Percentiles rank a stretch among this genome's conserved stretches.
Conservation (phyloP, 768 basidiomycete genomes). For the Xerocomus brunneocitrinus region DNA sequence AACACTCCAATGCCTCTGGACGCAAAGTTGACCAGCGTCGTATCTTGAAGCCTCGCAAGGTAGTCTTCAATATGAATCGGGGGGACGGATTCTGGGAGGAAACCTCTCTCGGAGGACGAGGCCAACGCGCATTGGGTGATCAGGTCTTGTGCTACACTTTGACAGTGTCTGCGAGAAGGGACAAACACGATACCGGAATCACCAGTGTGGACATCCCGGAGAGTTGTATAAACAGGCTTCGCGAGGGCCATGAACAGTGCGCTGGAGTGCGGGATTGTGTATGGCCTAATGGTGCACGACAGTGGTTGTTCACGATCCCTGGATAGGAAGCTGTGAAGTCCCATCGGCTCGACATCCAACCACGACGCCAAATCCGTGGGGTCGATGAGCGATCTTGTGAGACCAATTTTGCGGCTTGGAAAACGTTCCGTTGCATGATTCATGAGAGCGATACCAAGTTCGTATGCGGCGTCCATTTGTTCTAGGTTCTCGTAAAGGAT, state of each 20-base stretch:
- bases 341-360: constrained; percentile 64
- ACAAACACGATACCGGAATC: constrained; percentile 78
- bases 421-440: constrained; percentile 57
- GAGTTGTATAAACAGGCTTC: constrained; percentile 80
- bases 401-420: constrained; percentile 70
- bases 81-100: constrained; percentile 49
- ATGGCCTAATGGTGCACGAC: constrained; percentile 62
- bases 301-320: constrained; percentile 80
- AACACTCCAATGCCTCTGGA: constrained; percentile 86
- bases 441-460: constrained; percentile 73
- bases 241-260: constrained; percentile 89
- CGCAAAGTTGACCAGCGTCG: constrained; percentile 62
- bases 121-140: constrained; percentile 84
- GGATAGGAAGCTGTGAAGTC: constrained; percentile 74
- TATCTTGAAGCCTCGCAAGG: constrained; percentile 57
- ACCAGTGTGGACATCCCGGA: constrained; percentile 42
- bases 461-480: constrained; percentile 74
- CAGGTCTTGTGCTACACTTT: constrained; percentile 70
- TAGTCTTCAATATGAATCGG: constrained; percentile 55
- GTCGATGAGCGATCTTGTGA: constrained; percentile 77
- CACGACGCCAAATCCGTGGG: constrained; percentile 77
- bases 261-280: constrained; percentile 81
- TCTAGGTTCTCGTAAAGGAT: constrained; percentile 85
- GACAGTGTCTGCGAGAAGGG: constrained; percentile 77
- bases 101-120: constrained; percentile 63